Conservation (phyloP, 2,329 filamentous ascomycete species). For the Macrophomina pseudophaseolina region DNA sequence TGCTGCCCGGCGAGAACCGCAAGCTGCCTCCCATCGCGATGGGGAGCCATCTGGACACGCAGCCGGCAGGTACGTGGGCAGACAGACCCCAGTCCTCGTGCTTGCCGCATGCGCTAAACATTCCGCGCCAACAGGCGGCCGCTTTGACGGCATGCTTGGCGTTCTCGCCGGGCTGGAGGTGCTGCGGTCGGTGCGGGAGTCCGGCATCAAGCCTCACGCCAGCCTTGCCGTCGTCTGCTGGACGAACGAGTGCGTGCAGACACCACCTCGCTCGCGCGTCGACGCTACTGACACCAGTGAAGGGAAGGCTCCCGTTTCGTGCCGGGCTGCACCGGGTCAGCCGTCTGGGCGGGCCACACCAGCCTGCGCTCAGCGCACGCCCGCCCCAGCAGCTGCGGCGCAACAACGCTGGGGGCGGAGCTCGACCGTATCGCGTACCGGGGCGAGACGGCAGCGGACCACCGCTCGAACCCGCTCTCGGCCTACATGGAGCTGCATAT, state of each 20-base stretch:
- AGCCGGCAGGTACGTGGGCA: too few relatives aligned
- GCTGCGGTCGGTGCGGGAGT: constrained; percentile 59
- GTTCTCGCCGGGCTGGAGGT: constrained; percentile 75
- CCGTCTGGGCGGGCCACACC: too few relatives aligned
- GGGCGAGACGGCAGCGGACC: constrained; percentile 61
- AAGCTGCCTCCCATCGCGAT: too few relatives aligned
- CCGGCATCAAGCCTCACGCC: constrained; percentile 54
- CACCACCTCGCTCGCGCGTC: too few relatives aligned
- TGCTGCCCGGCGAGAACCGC: too few relatives aligned
- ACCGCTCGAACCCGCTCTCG: constrained; percentile 67
- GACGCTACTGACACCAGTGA: too few relatives aligned
- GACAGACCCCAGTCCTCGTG: too few relatives aligned
- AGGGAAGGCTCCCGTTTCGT: too few relatives aligned
- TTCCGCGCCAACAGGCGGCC: constrained; percentile 59
- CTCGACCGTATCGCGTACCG: constrained; percentile 74
- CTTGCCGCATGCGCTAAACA: too few relatives aligned
- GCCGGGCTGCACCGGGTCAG: too few relatives aligned
- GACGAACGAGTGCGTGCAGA: constrained; percentile 84
- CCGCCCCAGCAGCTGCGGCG: constrained; percentile 61
- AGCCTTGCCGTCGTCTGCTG: constrained; percentile 78
- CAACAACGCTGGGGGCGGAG: constrained; percentile 67
- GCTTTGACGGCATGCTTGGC: constrained; percentile 80
- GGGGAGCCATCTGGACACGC: too few relatives aligned
- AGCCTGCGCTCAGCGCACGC: too few relatives aligned
- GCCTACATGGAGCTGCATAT: constrained; percentile 86